A percentile compares a stretch with the other conserved stretches of the same genome.
phyloP scores from a whole-genome alignment of 179 eudicot species.

The Monotropa hypopitys region DNA sequence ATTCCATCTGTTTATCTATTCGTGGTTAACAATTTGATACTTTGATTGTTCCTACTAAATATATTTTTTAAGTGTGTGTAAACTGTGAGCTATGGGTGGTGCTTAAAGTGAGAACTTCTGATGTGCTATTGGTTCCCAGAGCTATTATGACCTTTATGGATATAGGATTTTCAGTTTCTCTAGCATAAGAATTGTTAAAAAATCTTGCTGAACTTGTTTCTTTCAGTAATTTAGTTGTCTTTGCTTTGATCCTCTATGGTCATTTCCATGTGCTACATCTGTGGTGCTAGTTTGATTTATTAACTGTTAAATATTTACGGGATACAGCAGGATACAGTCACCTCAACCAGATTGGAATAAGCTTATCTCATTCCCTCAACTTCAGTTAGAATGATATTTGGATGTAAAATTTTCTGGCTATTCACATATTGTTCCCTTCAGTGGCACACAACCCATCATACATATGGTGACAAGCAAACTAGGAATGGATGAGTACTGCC shows the following conservation, averaged over 20 bases:
- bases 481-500: too few relatives aligned
- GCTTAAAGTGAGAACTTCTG: background rate
- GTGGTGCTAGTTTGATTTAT: background rate
- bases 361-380: too few relatives aligned
- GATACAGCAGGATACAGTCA: too few relatives aligned
- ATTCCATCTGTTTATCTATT: background rate
- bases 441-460: too few relatives aligned
- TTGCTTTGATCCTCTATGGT: background rate
- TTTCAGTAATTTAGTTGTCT: background rate
- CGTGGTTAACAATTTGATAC: background rate
- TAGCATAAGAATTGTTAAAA: background rate
- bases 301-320: background rate
- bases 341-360: too few relatives aligned
- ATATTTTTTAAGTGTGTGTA: background rate
- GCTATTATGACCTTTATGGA: background rate
- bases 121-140: background rate
- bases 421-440: too few relatives aligned
- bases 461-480: too few relatives aligned
- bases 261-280: background rate
- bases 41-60: background rate
- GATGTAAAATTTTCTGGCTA: too few relatives aligned
- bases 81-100: background rate
- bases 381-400: too few relatives aligned
- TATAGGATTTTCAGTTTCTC: background rate
- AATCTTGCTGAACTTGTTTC: background rate